Evolutionary conservation across 495 filamentous ascomycete species (phyloP), one percentile per base, ranked within the genome.

Genomic region (Sporormia fimetaria): DNA sequence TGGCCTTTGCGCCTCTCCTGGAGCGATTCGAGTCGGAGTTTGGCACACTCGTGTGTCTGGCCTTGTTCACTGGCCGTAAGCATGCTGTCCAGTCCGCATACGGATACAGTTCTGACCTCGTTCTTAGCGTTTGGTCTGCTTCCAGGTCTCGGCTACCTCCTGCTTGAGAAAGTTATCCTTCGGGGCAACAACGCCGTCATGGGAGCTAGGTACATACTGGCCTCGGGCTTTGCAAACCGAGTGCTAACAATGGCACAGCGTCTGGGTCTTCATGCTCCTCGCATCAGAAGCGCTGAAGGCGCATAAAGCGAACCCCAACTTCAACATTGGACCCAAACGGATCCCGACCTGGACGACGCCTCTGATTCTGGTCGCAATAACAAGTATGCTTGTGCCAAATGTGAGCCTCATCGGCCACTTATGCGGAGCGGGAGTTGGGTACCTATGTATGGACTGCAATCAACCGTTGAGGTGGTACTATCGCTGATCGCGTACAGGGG

Each of bases 21-120:
- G 87, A 94, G 60, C 71, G 87, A 32, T 98, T 96, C 58, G 90
- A 98, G 63, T 67, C 75, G n/a, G 88, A 94, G 56, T 71, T 90
- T 64, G 90, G 90, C 18, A 94, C 87, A n/a, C 65, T 95, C 51
- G 79, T 81, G 18, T 75, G 85, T 14, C 52, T 88, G 33, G 72
- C 81, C 24, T 67, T 96, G 51, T 92, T 96, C 59, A 69, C 86
- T 48, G 92, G 90, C 34, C 84, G 86, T 93, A 69, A 67, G 87
- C 76, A n/a, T 23, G 35, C 26, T 30, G 16, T 27, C 6, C 18
- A 37, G 0, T 33, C 46, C 16, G 10, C 16, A 7, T 34, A 49
- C 37, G 16, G 25, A 26, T 21, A 28, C n/a, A n/a, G n/a, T n/a
- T n/a, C n/a, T n/a, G n/a, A n/a, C n/a, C n/a, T n/a, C n/a, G n/a